Conservation (phyloP, 352 stramenopile genomes). For the Globisporangium recalcitrans region DNA sequence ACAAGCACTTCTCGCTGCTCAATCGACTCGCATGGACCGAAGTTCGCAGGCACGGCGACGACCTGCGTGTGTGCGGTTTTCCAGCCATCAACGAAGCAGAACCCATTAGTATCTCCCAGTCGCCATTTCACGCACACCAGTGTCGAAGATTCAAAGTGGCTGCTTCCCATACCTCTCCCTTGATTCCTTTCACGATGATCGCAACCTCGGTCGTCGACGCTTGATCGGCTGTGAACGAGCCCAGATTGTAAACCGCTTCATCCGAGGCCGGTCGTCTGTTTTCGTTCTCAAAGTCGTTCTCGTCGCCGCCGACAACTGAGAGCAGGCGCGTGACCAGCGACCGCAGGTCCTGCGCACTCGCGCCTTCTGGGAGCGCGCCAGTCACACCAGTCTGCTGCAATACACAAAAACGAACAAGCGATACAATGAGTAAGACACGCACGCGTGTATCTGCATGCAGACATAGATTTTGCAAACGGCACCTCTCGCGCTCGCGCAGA, state of each 20-base stretch:
- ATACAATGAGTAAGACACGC: not conserved
- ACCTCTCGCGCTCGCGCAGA: not conserved
- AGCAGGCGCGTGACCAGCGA: conserved; percentile 42
- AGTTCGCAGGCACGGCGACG: conserved; percentile 65
- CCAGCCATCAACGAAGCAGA: not conserved
- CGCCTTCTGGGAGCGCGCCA: not conserved
- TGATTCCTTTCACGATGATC: conserved; percentile 58
- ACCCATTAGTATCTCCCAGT: too few species aligned
- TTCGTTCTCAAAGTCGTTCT: conserved; percentile 26
- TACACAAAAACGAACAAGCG: not conserved
- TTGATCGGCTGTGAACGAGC: conserved; percentile 62
- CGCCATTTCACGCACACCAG: too few species aligned
- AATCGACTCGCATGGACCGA: conserved; percentile 67
- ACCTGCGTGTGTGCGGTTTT: conserved; percentile 26
- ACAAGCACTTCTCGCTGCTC: conserved; percentile 32
- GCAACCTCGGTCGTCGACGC: conserved; percentile 68
- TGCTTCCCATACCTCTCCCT: conserved; percentile 44
- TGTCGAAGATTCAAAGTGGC: not conserved
- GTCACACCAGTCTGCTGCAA: not conserved
- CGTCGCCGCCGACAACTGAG: conserved; percentile 23
- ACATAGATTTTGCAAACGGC: not conserved
- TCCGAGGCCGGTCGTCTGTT: conserved; percentile 42
- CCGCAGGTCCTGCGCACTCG: conserved; percentile 35
- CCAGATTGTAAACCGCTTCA: conserved; percentile 55
- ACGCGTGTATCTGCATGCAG: too few species aligned